Percentiles rank a stretch among this genome's conserved stretches.
Evolutionary conservation across 805 yeast species (phyloP).

Genomic region (Candida ortonii): DNA sequence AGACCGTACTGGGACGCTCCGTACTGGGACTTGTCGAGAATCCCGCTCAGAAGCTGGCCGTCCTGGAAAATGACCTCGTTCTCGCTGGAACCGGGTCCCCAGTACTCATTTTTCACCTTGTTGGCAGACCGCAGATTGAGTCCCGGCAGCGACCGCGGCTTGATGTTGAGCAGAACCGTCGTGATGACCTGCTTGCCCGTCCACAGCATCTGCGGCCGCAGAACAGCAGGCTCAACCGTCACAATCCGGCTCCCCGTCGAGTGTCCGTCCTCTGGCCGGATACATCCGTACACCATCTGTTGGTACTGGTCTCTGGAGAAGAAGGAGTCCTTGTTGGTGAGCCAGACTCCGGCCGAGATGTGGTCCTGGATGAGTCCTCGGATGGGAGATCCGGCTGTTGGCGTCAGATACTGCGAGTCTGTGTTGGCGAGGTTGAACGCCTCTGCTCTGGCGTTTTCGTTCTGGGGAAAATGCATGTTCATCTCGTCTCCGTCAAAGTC

Average conservation of each 20-base stretch:
- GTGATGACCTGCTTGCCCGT: constrained; percentile 97
- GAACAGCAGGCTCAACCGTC: constrained; percentile 85
- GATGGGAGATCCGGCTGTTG: constrained; percentile 96
- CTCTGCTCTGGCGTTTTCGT: constrained; percentile 95
- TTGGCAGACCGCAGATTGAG: constrained; percentile 78
- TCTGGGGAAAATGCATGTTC: constrained; percentile 99
- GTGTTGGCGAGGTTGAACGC: constrained; percentile 94
- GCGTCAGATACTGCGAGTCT: constrained; percentile 95
- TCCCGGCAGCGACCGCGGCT: constrained; percentile 88
- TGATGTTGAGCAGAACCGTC: constrained; percentile 84
- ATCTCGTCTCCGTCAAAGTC: constrained; percentile 99
- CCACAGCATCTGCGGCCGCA: constrained; percentile 90
- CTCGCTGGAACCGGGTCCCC: constrained; percentile 85
- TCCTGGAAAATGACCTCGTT: constrained; percentile 80
- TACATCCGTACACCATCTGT: constrained; percentile 88
- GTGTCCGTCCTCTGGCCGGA: constrained; percentile 97
- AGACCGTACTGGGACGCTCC: constrained; percentile 98
- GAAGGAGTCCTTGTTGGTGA: constrained; percentile 87
- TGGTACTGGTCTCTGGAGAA: constrained; percentile 91
- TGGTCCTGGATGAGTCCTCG: constrained; percentile 99
- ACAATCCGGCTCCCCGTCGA: constrained; percentile 63
- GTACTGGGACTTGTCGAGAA: constrained; percentile 94
- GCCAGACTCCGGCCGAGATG: constrained; percentile 98
- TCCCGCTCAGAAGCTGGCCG: constrained; percentile 90
- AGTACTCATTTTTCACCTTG: constrained; percentile 90